Base-by-base conservation (phyloP, 768 basidiomycete species). In the Asterophora parasitica region DNA sequence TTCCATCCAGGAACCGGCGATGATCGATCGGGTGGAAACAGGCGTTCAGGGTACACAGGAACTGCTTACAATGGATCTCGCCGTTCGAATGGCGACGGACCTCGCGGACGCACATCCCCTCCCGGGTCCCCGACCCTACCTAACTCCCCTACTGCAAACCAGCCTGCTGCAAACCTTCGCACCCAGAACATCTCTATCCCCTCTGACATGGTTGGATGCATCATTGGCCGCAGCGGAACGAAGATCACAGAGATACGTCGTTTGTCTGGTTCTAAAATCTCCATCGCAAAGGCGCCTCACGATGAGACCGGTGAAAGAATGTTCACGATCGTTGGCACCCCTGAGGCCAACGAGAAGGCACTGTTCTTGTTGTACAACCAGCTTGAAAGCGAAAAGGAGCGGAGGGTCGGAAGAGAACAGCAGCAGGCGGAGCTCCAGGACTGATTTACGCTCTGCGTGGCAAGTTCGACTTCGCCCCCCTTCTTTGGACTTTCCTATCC, bases 141-240 rank as follows among this genome's bases (percentile, higher is more conserved):
- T 31, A 66, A 74, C 57, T 74, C 77, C 28, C 75, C 80, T 34
- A 66, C 74, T 28, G 72, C 80, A 43, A 64, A 75, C 52, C 81
- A 77, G 57, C 78, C 77, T 23, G 73, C 81, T 27, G 77, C 88
- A 40, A 94, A 94, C 67, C 77, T 98, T 56, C 88, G 94, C 55
- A 98, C 96, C 8, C 96, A 99, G 71, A 97, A 95, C 69, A 98
- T 99, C 58, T 95, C 96, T 58, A 98, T 99, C 61, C 96, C 96
- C 31, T 90, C 89, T 54, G 96, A 99, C 73, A 99, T 99, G 96
- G 96, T 99, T 53, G 94, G 85, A 50, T 91, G 88, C 64, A 90
- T 88, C 71, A 98, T 97, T 60, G 95, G 95, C 50, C 89, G 93
- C 55, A 91, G 86, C 65, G 95, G 95, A 26, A 88, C 91, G 56